A percentile compares a stretch with the other conserved stretches of the same genome.
These are phyloP conservation scores for Xylaria longipes DNA, from an alignment of 495 filamentous ascomycete genomes.

Conservation along the genomic window DNA sequence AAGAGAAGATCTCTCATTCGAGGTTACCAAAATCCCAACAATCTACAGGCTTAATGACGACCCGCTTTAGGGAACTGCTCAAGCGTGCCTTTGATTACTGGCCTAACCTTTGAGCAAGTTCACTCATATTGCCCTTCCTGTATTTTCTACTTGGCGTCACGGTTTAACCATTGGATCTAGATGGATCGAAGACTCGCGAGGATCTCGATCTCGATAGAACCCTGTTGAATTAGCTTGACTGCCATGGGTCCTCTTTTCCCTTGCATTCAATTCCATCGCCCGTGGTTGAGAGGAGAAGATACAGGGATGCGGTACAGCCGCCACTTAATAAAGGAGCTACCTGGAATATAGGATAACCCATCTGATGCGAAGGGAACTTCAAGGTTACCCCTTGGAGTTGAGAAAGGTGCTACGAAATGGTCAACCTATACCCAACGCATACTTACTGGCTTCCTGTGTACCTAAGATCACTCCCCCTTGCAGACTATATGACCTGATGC, in stretches of 20 bases:
- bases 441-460: neutral
- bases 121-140: neutral
- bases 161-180: neutral
- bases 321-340: neutral
- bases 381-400: neutral
- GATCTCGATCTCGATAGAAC: neutral
- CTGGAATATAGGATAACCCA: neutral
- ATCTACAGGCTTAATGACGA: neutral
- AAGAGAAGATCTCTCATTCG: neutral
- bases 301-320: neutral
- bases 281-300: neutral
- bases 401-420: neutral
- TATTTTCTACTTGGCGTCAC: neutral
- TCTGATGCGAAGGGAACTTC: neutral
- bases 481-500: neutral
- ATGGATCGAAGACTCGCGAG: neutral
- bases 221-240: neutral
- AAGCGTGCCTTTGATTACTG: too few relatives aligned
- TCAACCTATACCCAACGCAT: neutral
- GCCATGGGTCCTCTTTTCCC: neutral
- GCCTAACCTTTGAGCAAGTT: neutral
- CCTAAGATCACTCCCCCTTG: neutral
- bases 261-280: neutral
- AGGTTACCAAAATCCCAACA: neutral
- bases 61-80: neutral